phyloP scores from a whole-genome alignment of 495 filamentous ascomycete species.

The Pyrenopolyporus hunteri region DNA sequence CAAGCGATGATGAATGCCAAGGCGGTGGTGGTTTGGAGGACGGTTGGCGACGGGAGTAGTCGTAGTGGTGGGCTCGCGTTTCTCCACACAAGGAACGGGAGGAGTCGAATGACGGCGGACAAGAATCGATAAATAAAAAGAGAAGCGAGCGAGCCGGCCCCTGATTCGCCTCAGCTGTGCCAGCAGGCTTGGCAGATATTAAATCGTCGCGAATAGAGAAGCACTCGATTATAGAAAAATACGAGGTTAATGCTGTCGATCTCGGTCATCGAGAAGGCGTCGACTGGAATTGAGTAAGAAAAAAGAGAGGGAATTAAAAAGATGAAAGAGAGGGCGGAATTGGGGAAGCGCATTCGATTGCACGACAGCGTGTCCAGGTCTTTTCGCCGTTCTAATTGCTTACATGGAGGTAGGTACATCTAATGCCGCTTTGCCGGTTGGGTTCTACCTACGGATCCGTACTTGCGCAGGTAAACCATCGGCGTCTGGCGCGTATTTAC shows the following conservation, averaged over 20 bases:
- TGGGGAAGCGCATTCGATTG: not conserved
- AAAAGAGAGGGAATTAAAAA: not conserved
- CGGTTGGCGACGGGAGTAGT: constrained; percentile 1
- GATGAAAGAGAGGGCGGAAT: no score
- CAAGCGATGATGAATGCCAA: constrained; percentile 37
- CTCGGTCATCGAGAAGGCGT: not conserved
- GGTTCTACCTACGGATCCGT: no score
- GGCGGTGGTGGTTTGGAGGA: constrained; percentile 17
- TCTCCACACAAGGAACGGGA: constrained; percentile 20
- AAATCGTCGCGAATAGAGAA: not conserved
- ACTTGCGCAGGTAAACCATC: no score
- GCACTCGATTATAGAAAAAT: not conserved
- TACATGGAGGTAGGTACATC: not conserved
- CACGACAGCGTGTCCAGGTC: constrained; percentile 3
- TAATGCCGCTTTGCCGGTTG: constrained; percentile 31
- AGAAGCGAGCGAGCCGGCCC: not conserved
- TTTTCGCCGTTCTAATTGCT: not conserved
- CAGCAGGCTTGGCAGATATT: constrained; percentile 6
- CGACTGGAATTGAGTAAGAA: not conserved
- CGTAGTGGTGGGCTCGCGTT: constrained; percentile 11
- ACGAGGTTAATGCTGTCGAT: not conserved
- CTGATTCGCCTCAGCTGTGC: not conserved
- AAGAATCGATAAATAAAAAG: constrained; percentile 26
- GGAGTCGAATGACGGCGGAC: constrained; percentile 12
- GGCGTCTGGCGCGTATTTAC: not conserved